These are phyloP conservation scores for Elsinoe ampelina DNA, from an alignment of 2,329 filamentous ascomycete species.

Conservation along the genomic window DNA sequence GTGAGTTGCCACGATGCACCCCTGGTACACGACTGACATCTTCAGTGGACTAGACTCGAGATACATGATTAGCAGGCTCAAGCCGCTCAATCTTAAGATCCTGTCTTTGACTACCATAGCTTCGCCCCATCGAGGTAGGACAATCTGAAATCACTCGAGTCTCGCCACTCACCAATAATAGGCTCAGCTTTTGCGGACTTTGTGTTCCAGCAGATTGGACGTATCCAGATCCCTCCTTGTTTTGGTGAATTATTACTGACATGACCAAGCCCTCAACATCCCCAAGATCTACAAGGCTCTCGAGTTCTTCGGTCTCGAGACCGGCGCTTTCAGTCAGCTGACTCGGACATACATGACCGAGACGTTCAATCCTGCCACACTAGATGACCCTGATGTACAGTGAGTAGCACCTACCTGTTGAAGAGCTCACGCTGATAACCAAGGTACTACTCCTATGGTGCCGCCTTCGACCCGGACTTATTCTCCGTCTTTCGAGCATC, in stretches of 20 bases:
- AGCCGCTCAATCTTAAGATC: conserved; percentile 62
- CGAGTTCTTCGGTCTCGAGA: conserved; percentile 46
- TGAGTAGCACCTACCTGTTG: conserved; percentile 22
- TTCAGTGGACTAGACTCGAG: conserved; percentile 52
- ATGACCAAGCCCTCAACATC: conserved; percentile 32
- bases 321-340: conserved; percentile 53
- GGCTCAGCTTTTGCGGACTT: conserved; percentile 55
- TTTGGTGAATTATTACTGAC: conserved; percentile 29
- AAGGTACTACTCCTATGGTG: conserved; percentile 56
- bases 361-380: conserved; percentile 51
- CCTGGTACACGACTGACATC: background rate
- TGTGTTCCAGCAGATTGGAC: conserved; percentile 48
- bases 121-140: conserved; percentile 47
- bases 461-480: conserved; percentile 45
- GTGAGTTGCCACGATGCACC: conserved; percentile 21
- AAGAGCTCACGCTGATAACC: conserved; percentile 23
- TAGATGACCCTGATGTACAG: conserved; percentile 44
- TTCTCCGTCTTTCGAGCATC: conserved; percentile 50
- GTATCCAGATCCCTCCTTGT: conserved; percentile 26
- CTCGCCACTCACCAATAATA: conserved; percentile 11
- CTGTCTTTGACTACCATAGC: conserved; percentile 57
- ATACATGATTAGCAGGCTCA: conserved; percentile 53
- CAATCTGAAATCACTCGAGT: background rate
- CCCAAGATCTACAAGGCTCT: conserved; percentile 48
- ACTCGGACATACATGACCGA: conserved; percentile 49